Conservation (phyloP, 805 yeast species). For the Lachancea kluyveri region DNA sequence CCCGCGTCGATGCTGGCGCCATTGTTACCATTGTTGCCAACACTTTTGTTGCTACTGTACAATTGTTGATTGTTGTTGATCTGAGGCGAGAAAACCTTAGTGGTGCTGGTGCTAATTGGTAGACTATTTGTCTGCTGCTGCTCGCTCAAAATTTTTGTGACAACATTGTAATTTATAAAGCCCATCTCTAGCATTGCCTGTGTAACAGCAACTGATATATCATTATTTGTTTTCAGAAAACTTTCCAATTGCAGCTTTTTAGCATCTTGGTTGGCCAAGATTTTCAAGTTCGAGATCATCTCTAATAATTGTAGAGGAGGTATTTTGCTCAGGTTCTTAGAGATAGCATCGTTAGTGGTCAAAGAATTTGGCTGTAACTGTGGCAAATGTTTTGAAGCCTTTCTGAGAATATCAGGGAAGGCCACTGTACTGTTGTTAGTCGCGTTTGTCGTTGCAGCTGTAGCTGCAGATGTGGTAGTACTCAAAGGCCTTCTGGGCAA, state of each 20-base stretch:
- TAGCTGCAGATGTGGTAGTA: constrained; percentile 6
- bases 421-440: constrained; percentile 13
- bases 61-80: background rate
- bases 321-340: constrained; percentile 52
- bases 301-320: constrained; percentile 71
- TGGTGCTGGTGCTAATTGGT: no score
- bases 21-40: no score
- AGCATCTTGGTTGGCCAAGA: constrained; percentile 43
- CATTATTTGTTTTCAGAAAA: constrained; percentile 47
- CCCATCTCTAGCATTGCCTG: constrained; percentile 78
- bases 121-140: no score
- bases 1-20: no score
- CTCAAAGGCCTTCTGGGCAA: constrained; percentile 25
- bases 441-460: constrained; percentile 2
- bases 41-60: no score
- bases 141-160: constrained; percentile 43
- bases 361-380: constrained; percentile 40
- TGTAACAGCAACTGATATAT: constrained; percentile 60
- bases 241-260: constrained; percentile 42
- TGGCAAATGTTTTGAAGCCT: constrained; percentile 55
- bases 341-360: constrained; percentile 45
- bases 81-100: constrained; percentile 6
- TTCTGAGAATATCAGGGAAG: constrained; percentile 43
- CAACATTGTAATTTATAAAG: constrained; percentile 60
- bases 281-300: constrained; percentile 59